Evolutionary conservation across 768 basidiomycete species (phyloP), one percentile per base, ranked within the genome.

Genomic region (Leccinum sublutescens): DNA sequence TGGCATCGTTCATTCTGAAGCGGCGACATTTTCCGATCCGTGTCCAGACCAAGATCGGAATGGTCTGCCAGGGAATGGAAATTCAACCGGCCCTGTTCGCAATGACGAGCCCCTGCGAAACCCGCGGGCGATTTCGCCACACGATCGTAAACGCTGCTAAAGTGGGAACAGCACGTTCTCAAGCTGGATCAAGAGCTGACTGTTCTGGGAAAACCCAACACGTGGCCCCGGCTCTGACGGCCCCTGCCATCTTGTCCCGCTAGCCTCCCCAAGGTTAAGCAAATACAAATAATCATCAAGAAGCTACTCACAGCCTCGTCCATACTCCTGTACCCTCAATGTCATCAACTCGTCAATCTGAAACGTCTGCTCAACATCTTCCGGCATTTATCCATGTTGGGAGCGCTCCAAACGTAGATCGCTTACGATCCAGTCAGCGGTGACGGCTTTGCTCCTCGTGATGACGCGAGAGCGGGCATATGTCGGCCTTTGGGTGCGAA

Each of bases 41-140:
- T 19, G 34, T 19, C 36, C 36, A 17, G n/a, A 38, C 15, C 15
- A 40, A 15, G 15, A 17, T 47, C 52, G 55, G 55, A 50, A 50
- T 47, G 52, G 48, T 19, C 51, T 43, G 17, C 25, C 23, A 25
- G 45, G 34, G 51, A 25, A 31, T 17, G 31, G 47, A 36, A 34
- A 29, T 19, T 19, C 50, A 33, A n/a, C 47, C 56, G 53, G 36
- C 62, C 62, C 63, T 62, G 65, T 55, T 52, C 19, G 47, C 33
- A 47, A 54, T 65, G 67, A 67, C 60, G 60, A 60, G 34, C 31
- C 15, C 58, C 54, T 64, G 66, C 57, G 54, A 71, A 66, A 57
- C 50, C 68, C 72, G 63, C 66, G 68, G 68, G 61, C 21, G 43
- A 55, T 31, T 50, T 51, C 55, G 23, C 47, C 62, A 50, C 55